Percentiles rank a stretch among this genome's conserved stretches.
Conservation (phyloP, 306 rosid genomes). For the Dryas alaskensis region DNA sequence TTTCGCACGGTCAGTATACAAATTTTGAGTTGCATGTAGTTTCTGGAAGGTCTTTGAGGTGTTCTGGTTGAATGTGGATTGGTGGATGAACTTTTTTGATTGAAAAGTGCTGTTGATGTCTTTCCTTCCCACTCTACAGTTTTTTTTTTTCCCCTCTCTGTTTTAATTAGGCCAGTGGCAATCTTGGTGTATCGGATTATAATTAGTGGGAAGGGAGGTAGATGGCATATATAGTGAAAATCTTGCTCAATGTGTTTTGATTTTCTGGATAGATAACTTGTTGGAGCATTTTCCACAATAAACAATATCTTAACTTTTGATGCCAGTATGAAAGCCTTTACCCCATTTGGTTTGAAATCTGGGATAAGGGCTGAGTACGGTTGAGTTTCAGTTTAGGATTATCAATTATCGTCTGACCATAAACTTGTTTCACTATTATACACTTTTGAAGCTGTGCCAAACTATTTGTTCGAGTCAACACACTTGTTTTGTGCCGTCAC, state of each 20-base stretch:
- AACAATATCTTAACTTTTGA: not conserved
- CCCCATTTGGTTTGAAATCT: not conserved
- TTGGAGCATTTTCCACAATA: not conserved
- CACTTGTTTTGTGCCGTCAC: not conserved
- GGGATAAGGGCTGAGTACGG: not conserved
- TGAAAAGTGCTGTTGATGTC: not conserved
- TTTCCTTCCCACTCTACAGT: too few species aligned
- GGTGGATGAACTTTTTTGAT: not conserved
- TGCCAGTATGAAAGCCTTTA: not conserved
- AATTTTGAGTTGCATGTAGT: not conserved
- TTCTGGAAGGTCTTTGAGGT: not conserved
- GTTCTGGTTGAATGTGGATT: not conserved
- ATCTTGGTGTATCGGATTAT: too few species aligned
- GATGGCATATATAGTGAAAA: not conserved
- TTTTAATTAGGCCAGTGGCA: too few species aligned
- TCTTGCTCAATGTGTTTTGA: not conserved
- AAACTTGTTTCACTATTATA: not conserved
- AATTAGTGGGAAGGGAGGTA: not conserved
- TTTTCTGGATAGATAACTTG: not conserved
- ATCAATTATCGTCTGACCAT: not conserved
- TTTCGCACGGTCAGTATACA: conserved; percentile 61
- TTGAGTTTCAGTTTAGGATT: not conserved
- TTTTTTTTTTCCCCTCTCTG: not conserved
- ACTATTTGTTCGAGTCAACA: not conserved
- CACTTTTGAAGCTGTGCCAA: not conserved